Evolutionary conservation across 1,139 yeast genomes (phyloP).

Genomic region (Blastobotrys persicus): DNA sequence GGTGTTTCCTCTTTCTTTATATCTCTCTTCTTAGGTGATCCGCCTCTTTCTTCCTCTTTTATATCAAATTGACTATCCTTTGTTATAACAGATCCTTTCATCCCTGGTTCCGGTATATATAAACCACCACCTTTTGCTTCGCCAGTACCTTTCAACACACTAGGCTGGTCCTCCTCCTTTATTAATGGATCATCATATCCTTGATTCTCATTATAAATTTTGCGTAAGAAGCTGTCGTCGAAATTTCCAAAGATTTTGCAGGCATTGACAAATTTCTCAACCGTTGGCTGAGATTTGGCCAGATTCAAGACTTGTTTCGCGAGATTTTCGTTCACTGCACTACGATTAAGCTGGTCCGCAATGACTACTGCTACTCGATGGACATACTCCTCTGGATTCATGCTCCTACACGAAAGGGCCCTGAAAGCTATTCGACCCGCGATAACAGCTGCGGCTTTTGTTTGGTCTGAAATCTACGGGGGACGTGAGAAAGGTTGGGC

Average conservation of each 20-base stretch:
- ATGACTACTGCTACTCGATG: constrained; percentile 25
- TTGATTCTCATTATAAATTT: constrained; percentile 21
- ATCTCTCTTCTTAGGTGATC: too few relatives aligned
- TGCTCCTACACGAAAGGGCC: neutral
- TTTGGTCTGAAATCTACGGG: neutral
- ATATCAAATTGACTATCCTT: too few relatives aligned
- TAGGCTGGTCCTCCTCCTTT: neutral
- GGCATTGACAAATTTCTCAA: constrained; percentile 28
- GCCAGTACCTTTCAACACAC: neutral
- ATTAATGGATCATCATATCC: neutral
- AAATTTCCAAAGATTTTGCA: constrained; percentile 35
- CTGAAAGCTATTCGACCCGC: neutral
- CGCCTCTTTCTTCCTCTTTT: too few relatives aligned
- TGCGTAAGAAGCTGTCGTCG: constrained; percentile 26
- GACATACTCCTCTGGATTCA: constrained; percentile 17
- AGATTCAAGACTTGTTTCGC: constrained; percentile 29
- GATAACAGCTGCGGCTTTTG: constrained; percentile 8
- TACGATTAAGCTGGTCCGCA: constrained; percentile 31
- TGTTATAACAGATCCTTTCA: too few relatives aligned
- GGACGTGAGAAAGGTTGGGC: too few relatives aligned
- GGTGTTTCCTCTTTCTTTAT: constrained; percentile 6
- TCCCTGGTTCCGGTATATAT: neutral
- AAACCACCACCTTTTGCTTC: neutral
- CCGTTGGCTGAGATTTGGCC: constrained; percentile 24
- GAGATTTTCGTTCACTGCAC: constrained; percentile 25